These are phyloP conservation scores for Huntiella bhutanensis DNA, from an alignment of 2,329 filamentous ascomycete genomes.

Conservation along the genomic window DNA sequence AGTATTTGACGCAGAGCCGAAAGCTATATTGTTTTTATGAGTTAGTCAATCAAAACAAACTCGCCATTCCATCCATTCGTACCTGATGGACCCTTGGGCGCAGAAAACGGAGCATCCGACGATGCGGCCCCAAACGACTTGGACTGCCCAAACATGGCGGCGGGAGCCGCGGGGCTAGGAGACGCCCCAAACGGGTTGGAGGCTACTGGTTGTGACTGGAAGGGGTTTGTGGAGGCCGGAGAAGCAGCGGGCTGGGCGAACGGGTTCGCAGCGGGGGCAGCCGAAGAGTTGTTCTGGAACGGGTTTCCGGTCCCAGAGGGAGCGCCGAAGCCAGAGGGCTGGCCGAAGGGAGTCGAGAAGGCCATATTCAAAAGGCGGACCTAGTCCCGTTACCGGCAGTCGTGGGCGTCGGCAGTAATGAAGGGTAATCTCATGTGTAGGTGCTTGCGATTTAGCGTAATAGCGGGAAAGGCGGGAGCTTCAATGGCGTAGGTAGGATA, in stretches of 20 bases:
- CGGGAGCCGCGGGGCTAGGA: neutral
- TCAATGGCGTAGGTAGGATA: no score
- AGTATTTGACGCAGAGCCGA: neutral
- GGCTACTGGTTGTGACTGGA: conserved; percentile 1
- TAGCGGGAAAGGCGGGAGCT: no score
- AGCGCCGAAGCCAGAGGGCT: conserved; percentile 2
- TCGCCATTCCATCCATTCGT: neutral
- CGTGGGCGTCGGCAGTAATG: conserved; percentile 5
- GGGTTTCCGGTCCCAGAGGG: conserved; percentile 1
- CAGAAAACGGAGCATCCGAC: neutral
- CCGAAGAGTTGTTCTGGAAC: conserved; percentile 1
- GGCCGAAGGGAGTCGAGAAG: conserved; percentile 9
- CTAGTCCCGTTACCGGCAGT: conserved; percentile 8
- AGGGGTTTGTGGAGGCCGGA: conserved; percentile 4
- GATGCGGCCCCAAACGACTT: conserved; percentile 1
- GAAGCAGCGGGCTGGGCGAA: conserved; percentile 1
- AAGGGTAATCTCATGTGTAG: neutral
- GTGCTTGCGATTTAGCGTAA: neutral
- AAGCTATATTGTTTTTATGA: neutral
- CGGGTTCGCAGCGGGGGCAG: conserved; percentile 1
- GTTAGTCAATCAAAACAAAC: neutral
- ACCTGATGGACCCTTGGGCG: conserved; percentile 5
- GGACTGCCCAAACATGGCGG: neutral
- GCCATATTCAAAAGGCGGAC: conserved; percentile 4
- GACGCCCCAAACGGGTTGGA: conserved; percentile 5